phyloP scores from a whole-genome alignment of 371 early-diverging fungal species.

The Chytridiales sp. region DNA sequence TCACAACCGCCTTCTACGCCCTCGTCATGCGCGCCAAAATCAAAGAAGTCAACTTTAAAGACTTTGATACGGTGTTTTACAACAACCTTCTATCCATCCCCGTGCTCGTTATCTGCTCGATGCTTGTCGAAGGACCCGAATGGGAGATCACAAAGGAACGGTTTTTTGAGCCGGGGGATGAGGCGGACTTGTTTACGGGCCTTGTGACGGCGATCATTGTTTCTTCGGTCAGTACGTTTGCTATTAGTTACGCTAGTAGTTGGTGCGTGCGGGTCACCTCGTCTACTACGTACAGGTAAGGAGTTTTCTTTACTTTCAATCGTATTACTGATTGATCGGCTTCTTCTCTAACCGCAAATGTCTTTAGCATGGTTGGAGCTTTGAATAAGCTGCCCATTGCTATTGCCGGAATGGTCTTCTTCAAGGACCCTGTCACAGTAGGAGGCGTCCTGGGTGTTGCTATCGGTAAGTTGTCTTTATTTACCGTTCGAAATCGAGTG shows the following conservation, averaged over 20 bases:
- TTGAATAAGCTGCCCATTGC: slow-evolving; percentile 98
- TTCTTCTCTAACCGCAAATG: slow-evolving; percentile 14
- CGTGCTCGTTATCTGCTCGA: slow-evolving; percentile 71
- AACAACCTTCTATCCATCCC: slow-evolving; percentile 92
- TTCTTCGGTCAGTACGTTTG: slow-evolving; percentile 87
- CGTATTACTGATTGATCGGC: neutral
- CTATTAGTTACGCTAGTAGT: slow-evolving; percentile 87
- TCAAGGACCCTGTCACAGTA: slow-evolving; percentile 80
- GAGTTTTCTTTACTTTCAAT: neutral
- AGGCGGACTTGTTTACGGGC: slow-evolving; percentile 35
- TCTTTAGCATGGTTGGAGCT: slow-evolving; percentile 94
- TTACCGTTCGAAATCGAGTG: neutral
- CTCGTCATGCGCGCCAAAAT: slow-evolving; percentile 88
- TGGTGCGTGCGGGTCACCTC: slow-evolving; percentile 95
- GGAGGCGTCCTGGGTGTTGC: slow-evolving; percentile 79
- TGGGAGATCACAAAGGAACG: slow-evolving; percentile 48
- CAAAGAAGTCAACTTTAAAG: slow-evolving; percentile 78
- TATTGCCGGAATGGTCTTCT: slow-evolving; percentile 91
- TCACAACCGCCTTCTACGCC: slow-evolving; percentile 88
- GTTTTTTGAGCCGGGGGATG: slow-evolving; percentile 31
- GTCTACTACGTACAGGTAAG: slow-evolving; percentile 87
- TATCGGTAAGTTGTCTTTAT: slow-evolving; percentile 42
- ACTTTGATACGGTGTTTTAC: slow-evolving; percentile 96
- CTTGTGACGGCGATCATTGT: slow-evolving; percentile 72
- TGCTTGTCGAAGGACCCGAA: slow-evolving; percentile 68